Percentiles rank a stretch among this genome's conserved stretches.
Conservation (phyloP, 2,329 filamentous ascomycete genomes). For the Arthroderma sp. region DNA sequence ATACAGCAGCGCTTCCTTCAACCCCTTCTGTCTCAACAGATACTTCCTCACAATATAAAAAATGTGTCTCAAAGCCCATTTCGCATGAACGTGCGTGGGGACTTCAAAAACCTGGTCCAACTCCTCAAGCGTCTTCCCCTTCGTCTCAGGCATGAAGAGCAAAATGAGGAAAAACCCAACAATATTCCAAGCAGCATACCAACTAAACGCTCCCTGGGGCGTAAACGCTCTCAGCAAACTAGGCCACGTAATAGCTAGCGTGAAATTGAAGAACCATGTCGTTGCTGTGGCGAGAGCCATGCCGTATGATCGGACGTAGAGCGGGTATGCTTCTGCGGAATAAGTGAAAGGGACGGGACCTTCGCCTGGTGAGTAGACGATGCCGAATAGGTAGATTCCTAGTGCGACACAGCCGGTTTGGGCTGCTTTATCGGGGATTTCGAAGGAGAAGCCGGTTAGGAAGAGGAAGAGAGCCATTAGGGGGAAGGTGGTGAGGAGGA, state of each 20-base stretch:
- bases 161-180: slow-evolving; percentile 35
- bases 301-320: slow-evolving; percentile 49
- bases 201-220: slow-evolving; percentile 40
- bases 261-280: slow-evolving; percentile 46
- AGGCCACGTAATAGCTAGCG: slow-evolving; percentile 42
- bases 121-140: slow-evolving; percentile 32
- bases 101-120: slow-evolving; percentile 43
- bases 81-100: slow-evolving; percentile 32
- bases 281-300: slow-evolving; percentile 53
- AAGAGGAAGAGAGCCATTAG: slow-evolving; percentile 45
- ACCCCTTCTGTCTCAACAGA: slow-evolving; percentile 26
- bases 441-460: slow-evolving; percentile 42
- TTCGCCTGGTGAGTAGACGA: slow-evolving; percentile 43
- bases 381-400: slow-evolving; percentile 32
- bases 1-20: slow-evolving; percentile 24
- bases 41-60: slow-evolving; percentile 25
- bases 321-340: slow-evolving; percentile 52
- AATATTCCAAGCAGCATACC: slow-evolving; percentile 33
- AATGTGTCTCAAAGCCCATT: slow-evolving; percentile 27
- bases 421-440: slow-evolving; percentile 30
- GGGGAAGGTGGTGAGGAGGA: slow-evolving; percentile 52
- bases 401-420: slow-evolving; percentile 30
- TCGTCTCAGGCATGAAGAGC: slow-evolving; percentile 30
- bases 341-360: slow-evolving; percentile 55
- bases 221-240: slow-evolving; percentile 36